These are phyloP conservation scores for Monascus purpureus DNA, from an alignment of 495 filamentous ascomycete genomes.

Conservation along the genomic window DNA sequence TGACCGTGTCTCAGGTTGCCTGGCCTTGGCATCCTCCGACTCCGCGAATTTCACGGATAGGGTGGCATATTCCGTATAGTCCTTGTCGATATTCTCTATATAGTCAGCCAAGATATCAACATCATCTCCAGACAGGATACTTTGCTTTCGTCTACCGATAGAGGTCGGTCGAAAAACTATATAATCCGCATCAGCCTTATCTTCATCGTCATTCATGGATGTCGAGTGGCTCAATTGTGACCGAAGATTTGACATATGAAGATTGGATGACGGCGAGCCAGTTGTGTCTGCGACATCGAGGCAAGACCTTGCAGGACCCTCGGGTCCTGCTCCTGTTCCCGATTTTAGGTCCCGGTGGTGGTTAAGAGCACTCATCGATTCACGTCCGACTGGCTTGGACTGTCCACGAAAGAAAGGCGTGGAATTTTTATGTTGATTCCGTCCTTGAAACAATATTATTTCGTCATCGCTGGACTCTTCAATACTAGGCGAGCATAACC, in stretches of 20 bases:
- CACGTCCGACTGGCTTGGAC: too few species aligned
- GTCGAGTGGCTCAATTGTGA: neutral
- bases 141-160: conserved; percentile 1
- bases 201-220: neutral
- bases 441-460: conserved; percentile 29
- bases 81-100: conserved; percentile 50
- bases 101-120: conserved; percentile 58
- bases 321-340: neutral
- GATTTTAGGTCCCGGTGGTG: neutral
- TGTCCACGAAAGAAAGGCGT: too few species aligned
- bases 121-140: conserved; percentile 17
- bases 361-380: neutral
- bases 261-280: neutral
- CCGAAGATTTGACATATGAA: neutral
- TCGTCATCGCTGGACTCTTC: conserved; percentile 29
- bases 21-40: neutral
- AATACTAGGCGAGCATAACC: conserved; percentile 1
- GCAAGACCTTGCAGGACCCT: neutral
- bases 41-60: conserved; percentile 1
- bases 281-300: neutral
- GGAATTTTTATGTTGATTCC: conserved; percentile 4
- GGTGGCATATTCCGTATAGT: conserved; percentile 15
- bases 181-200: neutral
- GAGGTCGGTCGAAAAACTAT: neutral
- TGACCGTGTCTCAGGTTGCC: neutral